Conservation (phyloP, 768 basidiomycete genomes). For the Termitomyces sp. region DNA sequence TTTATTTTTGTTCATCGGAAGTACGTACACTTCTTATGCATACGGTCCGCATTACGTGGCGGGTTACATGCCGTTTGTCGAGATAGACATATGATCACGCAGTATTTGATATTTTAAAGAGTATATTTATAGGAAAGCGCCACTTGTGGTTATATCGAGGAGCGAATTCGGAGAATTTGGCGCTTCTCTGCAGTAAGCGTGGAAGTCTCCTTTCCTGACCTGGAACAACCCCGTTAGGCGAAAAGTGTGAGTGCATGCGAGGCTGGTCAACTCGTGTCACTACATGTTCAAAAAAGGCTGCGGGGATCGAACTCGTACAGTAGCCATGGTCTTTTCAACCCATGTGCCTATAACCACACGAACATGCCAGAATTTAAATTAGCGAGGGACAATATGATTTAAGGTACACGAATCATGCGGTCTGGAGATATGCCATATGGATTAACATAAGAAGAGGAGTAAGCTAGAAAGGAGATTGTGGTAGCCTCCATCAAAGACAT, state of each 20-base stretch:
- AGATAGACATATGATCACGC: neutral
- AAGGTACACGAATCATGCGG: neutral
- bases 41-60: neutral
- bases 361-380: neutral
- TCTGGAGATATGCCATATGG: neutral
- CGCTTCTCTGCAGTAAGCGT: neutral
- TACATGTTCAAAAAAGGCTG: neutral
- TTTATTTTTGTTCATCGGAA: neutral
- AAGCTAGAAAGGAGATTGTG: neutral
- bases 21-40: neutral
- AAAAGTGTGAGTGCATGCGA: no score
- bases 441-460: neutral
- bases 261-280: neutral
- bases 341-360: neutral
- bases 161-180: neutral
- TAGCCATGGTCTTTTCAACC: neutral
- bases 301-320: constrained; percentile 15
- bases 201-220: neutral
- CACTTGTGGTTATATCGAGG: neutral
- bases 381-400: neutral
- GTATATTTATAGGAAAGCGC: neutral
- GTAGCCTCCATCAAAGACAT: neutral
- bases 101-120: neutral
- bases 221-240: neutral
- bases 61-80: neutral